Evolutionary conservation across 352 stramenopile genomes (phyloP).

Genomic region (Pelagophyceae sp.): DNA sequence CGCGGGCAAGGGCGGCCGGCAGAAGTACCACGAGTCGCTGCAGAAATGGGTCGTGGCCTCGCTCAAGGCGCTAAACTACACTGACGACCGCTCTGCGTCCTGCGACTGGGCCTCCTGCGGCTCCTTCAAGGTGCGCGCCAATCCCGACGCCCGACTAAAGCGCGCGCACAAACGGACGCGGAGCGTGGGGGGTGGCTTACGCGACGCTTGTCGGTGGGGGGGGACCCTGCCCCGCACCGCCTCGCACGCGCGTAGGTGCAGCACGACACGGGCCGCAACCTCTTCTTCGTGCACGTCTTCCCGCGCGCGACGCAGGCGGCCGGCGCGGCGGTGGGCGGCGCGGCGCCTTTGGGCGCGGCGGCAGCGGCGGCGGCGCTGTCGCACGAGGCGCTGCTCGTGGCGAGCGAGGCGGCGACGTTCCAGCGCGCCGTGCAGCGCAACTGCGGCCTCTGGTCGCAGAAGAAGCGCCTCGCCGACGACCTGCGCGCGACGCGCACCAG

Average conservation of each 20-base stretch:
- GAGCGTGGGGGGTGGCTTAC: no score
- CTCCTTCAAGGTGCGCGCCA: slow-evolving; percentile 59
- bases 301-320: slow-evolving; percentile 27
- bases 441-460: slow-evolving; percentile 26
- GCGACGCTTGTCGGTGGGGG: no score
- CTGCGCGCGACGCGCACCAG: slow-evolving; percentile 22
- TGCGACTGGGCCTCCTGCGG: slow-evolving; percentile 49
- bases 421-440: slow-evolving; percentile 25
- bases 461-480: slow-evolving; percentile 27
- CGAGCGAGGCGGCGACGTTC: slow-evolving; percentile 27
- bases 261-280: slow-evolving; percentile 64
- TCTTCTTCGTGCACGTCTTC: slow-evolving; percentile 67
- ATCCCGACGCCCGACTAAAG: no score
- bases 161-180: no score
- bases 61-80: slow-evolving; percentile 48
- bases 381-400: slow-evolving; percentile 12
- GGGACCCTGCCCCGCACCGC: slow-evolving; percentile 54
- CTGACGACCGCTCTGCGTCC: slow-evolving; percentile 52
- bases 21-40: slow-evolving; percentile 55
- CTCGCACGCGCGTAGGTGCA: slow-evolving; percentile 34
- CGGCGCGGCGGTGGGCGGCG: no score
- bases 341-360: not conserved
- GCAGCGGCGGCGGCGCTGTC: not conserved
- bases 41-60: slow-evolving; percentile 45
- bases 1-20: slow-evolving; percentile 51